Conservation (phyloP, 2,329 filamentous ascomycete genomes). For the Pseudocercospora eumusae region DNA sequence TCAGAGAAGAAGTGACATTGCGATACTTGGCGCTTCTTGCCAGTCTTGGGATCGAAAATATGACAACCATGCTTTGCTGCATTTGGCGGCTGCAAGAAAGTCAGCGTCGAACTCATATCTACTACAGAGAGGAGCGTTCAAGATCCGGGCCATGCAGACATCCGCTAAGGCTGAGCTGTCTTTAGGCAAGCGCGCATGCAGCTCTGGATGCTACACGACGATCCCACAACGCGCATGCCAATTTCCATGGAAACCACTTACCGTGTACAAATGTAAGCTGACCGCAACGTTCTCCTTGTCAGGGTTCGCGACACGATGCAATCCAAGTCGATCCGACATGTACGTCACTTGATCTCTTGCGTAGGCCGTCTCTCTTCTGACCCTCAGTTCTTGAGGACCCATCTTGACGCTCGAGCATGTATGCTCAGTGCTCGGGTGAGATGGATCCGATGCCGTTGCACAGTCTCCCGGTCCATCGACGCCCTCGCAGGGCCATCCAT, state of each 20-base stretch:
- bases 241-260: constrained; percentile 42
- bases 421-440: constrained; percentile 33
- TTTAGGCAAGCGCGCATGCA: neutral
- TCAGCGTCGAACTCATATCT: constrained; percentile 5
- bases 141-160: neutral
- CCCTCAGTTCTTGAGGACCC: constrained; percentile 42
- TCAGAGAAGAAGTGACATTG: constrained; percentile 73
- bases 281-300: constrained; percentile 70
- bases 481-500: constrained; percentile 64
- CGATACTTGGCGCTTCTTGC: constrained; percentile 69
- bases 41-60: constrained; percentile 76
- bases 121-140: neutral
- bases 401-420: constrained; percentile 38
- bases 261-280: constrained; percentile 67
- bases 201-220: neutral
- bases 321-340: constrained; percentile 84
- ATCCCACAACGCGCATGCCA: neutral
- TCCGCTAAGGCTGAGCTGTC: neutral
- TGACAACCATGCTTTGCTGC: constrained; percentile 80
- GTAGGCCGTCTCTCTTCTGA: constrained; percentile 59
- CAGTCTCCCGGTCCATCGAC: constrained; percentile 38
- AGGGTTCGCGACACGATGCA: constrained; percentile 80
- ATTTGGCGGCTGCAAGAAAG: constrained; percentile 79
- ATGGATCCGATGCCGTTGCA: constrained; percentile 32
- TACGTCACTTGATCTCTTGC: constrained; percentile 76